phyloP scores from a whole-genome alignment of 2,329 filamentous ascomycete species.

The Trichoderma sp. region DNA sequence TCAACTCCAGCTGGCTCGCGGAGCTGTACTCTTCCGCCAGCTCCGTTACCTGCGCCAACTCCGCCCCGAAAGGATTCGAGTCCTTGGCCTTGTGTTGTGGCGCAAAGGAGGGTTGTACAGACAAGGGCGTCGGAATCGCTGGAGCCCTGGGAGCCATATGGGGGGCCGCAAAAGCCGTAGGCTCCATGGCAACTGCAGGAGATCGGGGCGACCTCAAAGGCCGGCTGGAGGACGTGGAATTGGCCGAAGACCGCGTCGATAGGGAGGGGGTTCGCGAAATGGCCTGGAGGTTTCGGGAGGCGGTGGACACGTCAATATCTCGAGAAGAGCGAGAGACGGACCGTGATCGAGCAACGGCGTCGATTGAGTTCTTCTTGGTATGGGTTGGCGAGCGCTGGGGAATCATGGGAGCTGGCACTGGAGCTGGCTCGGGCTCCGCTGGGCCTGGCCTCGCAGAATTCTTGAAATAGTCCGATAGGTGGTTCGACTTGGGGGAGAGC shows the following conservation, averaged over 20 bases:
- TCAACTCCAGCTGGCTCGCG: constrained; percentile 58
- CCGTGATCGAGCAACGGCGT: constrained; percentile 68
- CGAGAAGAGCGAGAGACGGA: constrained; percentile 64
- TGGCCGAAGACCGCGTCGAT: constrained; percentile 54
- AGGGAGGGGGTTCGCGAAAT: constrained; percentile 61
- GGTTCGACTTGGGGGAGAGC: constrained; percentile 63
- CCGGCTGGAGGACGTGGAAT: constrained; percentile 45
- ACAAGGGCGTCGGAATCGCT: constrained; percentile 37
- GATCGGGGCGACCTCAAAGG: constrained; percentile 35
- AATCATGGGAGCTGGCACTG: constrained; percentile 52
- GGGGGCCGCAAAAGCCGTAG: background rate
- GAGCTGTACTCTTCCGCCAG: constrained; percentile 84
- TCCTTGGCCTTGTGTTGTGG: constrained; percentile 45
- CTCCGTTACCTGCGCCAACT: constrained; percentile 90
- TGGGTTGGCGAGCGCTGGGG: constrained; percentile 82
- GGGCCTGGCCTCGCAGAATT: constrained; percentile 50
- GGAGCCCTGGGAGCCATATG: background rate
- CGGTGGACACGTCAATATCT: constrained; percentile 55
- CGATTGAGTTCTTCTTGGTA: constrained; percentile 80
- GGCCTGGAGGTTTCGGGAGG: constrained; percentile 58
- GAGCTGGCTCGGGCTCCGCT: constrained; percentile 45
- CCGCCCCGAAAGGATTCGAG: constrained; percentile 79
- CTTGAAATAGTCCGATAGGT: constrained; percentile 67
- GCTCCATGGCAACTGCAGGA: constrained; percentile 27
- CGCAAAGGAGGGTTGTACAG: constrained; percentile 40